A percentile compares a stretch with the other conserved stretches of the same genome.
Evolutionary conservation across 176 grass and related monocot genomes (phyloP).

Genomic region (Triticum urartu): DNA sequence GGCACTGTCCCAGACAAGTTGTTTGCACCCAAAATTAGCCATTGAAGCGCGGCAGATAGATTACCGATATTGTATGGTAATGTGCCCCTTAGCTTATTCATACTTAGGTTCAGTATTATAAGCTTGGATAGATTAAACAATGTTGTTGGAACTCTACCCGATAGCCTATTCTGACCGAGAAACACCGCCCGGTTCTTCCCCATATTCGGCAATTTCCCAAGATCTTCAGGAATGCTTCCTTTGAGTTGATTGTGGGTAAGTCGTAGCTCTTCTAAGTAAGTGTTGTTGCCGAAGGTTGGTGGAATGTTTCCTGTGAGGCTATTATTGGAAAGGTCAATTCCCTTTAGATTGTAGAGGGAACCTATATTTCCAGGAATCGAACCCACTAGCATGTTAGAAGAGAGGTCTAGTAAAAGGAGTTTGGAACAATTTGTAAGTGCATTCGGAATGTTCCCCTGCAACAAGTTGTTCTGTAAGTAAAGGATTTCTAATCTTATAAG

Average conservation of each 20-base stretch:
- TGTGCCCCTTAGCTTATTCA: background rate
- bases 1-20: background rate
- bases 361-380: background rate
- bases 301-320: background rate
- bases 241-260: background rate
- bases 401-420: fast-evolving
- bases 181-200: too few relatives aligned
- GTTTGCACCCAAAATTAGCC: background rate
- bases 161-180: background rate
- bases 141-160: background rate
- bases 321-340: background rate
- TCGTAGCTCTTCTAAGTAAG: background rate
- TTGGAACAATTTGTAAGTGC: background rate
- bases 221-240: background rate
- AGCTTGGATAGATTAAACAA: background rate
- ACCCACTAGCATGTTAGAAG: background rate
- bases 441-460: background rate
- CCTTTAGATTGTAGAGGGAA: background rate
- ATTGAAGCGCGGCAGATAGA: background rate
- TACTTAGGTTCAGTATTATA: background rate
- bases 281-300: background rate
- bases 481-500: fast-evolving
- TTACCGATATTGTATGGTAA: background rate
- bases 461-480: too few relatives aligned
- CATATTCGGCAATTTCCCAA: background rate